Percentiles rank a stretch among this genome's conserved stretches.
phyloP scores from a whole-genome alignment of 768 basidiomycete species.

The Amanita pallidorosea region DNA sequence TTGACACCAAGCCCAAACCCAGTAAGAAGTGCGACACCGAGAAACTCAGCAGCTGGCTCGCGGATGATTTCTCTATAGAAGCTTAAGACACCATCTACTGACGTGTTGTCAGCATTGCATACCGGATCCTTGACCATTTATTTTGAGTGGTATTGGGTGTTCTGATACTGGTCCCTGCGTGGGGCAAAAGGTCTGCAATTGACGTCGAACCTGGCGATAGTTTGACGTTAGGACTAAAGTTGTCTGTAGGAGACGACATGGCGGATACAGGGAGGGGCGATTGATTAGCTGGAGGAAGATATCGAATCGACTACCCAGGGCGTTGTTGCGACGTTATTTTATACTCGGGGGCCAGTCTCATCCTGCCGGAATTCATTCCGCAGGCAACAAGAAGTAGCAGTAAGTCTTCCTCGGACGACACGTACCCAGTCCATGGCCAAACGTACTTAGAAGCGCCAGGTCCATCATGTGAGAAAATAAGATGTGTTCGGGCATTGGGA shows the following conservation, averaged over 20 bases:
- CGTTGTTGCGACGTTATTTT: too few relatives aligned
- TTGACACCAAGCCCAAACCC: constrained; percentile 50
- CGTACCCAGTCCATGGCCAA: background rate
- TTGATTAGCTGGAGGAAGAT: background rate
- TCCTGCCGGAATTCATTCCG: too few relatives aligned
- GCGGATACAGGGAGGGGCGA: background rate
- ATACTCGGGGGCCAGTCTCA: too few relatives aligned
- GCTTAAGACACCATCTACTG: background rate
- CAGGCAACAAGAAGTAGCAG: too few relatives aligned
- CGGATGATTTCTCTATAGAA: constrained; percentile 29
- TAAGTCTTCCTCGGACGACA: background rate
- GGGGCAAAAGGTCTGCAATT: background rate
- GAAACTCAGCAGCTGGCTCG: constrained; percentile 55
- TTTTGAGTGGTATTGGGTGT: constrained; percentile 29
- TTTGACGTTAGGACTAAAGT: background rate
- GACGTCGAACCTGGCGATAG: background rate
- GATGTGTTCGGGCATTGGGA: background rate
- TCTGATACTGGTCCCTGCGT: background rate
- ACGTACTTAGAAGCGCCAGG: background rate
- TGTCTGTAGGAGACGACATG: background rate
- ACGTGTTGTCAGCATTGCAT: constrained; percentile 6
- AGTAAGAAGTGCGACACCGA: constrained; percentile 47
- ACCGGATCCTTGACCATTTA: constrained; percentile 48
- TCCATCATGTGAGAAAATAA: background rate
- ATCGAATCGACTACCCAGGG: background rate